phyloP scores from a whole-genome alignment of 1,284 basidiomycete genomes.

The Polyporus tsugae region DNA sequence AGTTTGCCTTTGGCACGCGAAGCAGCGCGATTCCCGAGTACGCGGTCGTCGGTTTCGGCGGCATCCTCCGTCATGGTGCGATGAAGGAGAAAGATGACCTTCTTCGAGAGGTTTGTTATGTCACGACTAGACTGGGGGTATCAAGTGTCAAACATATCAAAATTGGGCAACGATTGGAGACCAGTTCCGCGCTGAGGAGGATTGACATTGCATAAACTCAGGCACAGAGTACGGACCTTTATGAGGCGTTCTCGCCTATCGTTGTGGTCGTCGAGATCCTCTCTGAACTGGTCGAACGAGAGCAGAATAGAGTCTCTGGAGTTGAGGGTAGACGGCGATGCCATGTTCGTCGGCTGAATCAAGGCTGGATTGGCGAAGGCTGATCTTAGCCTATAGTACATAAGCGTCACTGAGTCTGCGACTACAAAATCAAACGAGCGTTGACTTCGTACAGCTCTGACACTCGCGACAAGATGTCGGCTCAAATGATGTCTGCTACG shows the following conservation, averaged over 20 bases:
- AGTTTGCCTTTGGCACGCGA: conserved; percentile 73
- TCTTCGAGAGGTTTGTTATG: conserved; percentile 93
- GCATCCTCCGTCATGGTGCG: conserved; percentile 68
- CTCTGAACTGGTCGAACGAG: conserved; percentile 68
- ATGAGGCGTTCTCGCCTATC: conserved; percentile 85
- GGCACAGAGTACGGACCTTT: conserved; percentile 60
- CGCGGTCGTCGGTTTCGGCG: conserved; percentile 41
- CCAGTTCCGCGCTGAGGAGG: not conserved
- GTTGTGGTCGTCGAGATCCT: conserved; percentile 77
- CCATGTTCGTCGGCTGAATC: conserved; percentile 19
- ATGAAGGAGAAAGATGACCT: conserved; percentile 93
- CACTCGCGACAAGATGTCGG: not conserved
- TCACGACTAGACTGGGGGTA: conserved; percentile 75
- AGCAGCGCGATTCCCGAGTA: conserved; percentile 53
- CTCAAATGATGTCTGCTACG: not conserved
- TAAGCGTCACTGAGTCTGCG: not conserved
- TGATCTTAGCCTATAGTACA: not conserved
- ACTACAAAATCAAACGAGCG: conserved; percentile 9
- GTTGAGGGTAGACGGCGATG: conserved; percentile 22
- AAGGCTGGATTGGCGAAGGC: not conserved
- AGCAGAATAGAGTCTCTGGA: conserved; percentile 41
- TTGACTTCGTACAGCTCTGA: not conserved
- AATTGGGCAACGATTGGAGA: not conserved
- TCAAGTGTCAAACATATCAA: not conserved
- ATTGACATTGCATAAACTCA: not conserved